phyloP scores from a whole-genome alignment of 208 protist species.

The Trichomonas tenax region DNA sequence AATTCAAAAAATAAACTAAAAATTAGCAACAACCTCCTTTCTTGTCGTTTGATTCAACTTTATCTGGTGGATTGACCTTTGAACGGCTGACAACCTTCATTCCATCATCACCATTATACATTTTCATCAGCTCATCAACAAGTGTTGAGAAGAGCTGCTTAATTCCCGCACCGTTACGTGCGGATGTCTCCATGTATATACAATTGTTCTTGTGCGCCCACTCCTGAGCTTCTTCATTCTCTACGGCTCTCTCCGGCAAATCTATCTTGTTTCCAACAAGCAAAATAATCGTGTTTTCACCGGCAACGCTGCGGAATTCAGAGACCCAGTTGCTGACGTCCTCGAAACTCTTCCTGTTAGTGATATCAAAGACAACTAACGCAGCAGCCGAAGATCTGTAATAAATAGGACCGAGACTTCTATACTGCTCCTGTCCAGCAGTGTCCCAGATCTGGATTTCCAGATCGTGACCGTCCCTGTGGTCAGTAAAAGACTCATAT shows the following conservation, averaged over 20 bases:
- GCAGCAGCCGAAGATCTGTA: not conserved
- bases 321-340: not conserved
- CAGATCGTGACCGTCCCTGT: not conserved
- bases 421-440: no score
- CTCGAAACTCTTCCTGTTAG: not conserved
- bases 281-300: not conserved
- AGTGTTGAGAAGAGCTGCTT: not conserved
- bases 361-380: conserved; percentile 10
- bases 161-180: not conserved
- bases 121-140: not conserved
- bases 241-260: not conserved
- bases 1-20: no score
- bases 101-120: not conserved
- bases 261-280: not conserved
- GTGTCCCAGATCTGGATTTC: not conserved
- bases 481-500: not conserved
- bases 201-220: not conserved
- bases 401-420: not conserved
- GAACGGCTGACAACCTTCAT: not conserved
- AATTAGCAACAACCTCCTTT: not conserved
- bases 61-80: not conserved
- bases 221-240: not conserved
- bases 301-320: not conserved
- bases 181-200: not conserved
- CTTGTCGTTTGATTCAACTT: not conserved